Evolutionary conservation across 768 basidiomycete species (phyloP).

Genomic region (Russula abietina): DNA sequence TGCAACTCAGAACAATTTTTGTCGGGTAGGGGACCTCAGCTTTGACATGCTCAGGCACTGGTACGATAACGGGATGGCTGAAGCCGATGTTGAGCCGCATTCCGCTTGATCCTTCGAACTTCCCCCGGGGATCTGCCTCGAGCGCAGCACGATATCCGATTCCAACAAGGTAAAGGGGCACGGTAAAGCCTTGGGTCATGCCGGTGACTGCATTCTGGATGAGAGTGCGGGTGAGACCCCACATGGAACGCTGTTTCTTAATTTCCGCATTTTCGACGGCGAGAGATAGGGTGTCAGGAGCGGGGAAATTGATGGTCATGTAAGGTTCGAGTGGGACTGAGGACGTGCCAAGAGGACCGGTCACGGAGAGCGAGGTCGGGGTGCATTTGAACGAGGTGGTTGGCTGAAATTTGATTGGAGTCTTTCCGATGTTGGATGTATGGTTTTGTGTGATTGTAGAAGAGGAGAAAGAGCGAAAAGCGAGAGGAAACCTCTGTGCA

Average conservation of each 20-base stretch:
- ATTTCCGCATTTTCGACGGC: constrained; percentile 52
- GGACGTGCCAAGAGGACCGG: constrained; percentile 51
- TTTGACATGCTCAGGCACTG: constrained; percentile 76
- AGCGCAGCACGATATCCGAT: constrained; percentile 89
- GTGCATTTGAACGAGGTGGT: constrained; percentile 39
- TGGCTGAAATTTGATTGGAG: constrained; percentile 46
- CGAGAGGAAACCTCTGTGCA: constrained; percentile 9
- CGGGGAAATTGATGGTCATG: constrained; percentile 37
- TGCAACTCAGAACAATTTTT: constrained; percentile 74
- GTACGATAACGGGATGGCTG: constrained; percentile 79
- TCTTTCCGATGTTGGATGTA: constrained; percentile 45
- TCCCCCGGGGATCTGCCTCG: constrained; percentile 68
- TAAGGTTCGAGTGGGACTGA: constrained; percentile 44
- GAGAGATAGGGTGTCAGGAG: constrained; percentile 34
- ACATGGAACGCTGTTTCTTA: constrained; percentile 81
- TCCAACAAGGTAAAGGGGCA: constrained; percentile 85
- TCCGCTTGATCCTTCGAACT: constrained; percentile 50
- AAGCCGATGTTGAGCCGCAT: constrained; percentile 81
- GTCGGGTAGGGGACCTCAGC: constrained; percentile 78
- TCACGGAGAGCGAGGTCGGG: constrained; percentile 43
- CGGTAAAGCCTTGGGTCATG: constrained; percentile 80
- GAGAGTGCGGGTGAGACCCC: constrained; percentile 91
- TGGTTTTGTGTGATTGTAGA: constrained; percentile 19
- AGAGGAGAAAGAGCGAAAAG: constrained; percentile 19
- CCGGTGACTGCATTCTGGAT: constrained; percentile 87